phyloP scores from a whole-genome alignment of 176 grass and related monocot genomes.

The Aegilops longissima region DNA sequence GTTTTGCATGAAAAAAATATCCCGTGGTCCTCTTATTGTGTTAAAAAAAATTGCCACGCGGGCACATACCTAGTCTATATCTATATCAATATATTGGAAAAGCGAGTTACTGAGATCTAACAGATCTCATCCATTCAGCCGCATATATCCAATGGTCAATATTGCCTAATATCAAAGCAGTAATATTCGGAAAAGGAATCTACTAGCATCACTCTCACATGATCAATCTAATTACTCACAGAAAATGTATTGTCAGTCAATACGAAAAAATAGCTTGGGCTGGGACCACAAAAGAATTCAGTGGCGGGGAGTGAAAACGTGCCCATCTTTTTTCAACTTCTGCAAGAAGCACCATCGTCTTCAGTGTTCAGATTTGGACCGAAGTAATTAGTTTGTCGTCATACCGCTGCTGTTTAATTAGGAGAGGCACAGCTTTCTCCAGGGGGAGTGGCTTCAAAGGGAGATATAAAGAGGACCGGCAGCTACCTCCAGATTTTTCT shows the following conservation, averaged over 20 bases:
- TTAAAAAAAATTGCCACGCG: no score
- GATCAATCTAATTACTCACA: conserved; percentile 12
- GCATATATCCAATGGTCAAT: no score
- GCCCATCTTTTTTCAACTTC: background rate
- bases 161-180: no score
- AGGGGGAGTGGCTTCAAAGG: conserved; percentile 39
- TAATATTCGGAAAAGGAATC: background rate
- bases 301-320: background rate
- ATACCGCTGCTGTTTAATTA: conserved; percentile 1
- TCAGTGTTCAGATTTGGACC: background rate
- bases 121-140: no score
- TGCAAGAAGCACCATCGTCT: background rate
- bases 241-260: background rate
- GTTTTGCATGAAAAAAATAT: no score
- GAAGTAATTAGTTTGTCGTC: background rate
- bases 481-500: conserved; percentile 21
- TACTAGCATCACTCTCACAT: background rate
- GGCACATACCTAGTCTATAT: no score
- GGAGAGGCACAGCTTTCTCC: conserved; percentile 26
- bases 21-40: no score
- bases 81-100: no score
- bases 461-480: conserved; percentile 25
- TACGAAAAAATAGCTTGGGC: background rate
- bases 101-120: no score
- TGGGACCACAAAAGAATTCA: no score